Conservation (phyloP, 495 filamentous ascomycete species). For the Tuber microsphaerosporum region DNA sequence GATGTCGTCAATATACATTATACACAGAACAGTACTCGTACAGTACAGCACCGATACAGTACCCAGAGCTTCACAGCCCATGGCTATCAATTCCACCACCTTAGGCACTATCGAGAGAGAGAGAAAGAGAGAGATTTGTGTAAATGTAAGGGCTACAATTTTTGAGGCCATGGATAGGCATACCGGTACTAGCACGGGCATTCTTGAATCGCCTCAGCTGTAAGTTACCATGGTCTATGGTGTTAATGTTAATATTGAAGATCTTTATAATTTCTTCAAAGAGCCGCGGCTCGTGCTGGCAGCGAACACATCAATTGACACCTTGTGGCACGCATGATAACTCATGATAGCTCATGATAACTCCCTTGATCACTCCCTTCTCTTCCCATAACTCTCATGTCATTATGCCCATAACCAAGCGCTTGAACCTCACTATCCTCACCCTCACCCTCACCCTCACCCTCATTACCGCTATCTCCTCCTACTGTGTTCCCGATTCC, state of each 20-base stretch:
- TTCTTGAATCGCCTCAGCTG: too few species aligned
- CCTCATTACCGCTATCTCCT: not conserved
- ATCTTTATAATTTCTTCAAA: not conserved
- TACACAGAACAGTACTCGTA: too few species aligned
- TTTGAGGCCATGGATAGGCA: not conserved
- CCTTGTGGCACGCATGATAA: not conserved
- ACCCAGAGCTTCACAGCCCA: not conserved
- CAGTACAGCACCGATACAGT: not conserved
- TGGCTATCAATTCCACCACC: not conserved
- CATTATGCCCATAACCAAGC: not conserved
- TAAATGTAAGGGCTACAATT: not conserved
- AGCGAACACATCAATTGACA: not conserved
- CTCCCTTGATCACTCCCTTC: not conserved
- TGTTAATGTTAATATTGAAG: not conserved
- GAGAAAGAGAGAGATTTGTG: not conserved
- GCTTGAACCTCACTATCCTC: not conserved
- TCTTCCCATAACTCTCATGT: not conserved
- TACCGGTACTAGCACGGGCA: not conserved
- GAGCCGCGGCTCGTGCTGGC: not conserved
- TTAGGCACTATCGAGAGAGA: not conserved
- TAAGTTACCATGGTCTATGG: too few species aligned
- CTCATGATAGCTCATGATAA: too few species aligned
- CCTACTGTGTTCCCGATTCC: not conserved
- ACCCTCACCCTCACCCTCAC: not conserved
- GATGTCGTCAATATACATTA: not conserved